Evolutionary conservation across 805 yeast species (phyloP), one percentile per base, ranked within the genome.

Genomic region (Ogataea thermomethanolica): DNA sequence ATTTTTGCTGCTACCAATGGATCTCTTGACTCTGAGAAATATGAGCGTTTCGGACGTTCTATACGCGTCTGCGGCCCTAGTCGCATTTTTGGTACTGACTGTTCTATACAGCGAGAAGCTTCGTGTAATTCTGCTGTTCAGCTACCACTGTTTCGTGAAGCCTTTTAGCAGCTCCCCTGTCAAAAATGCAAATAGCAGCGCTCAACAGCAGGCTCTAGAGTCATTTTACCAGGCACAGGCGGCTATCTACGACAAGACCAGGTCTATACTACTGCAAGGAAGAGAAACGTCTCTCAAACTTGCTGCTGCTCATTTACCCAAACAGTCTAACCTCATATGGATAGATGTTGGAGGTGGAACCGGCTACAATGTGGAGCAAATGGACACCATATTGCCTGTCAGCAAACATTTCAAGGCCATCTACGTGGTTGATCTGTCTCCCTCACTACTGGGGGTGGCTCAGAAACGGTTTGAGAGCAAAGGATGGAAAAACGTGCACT

Each of bases 291-390:
- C 86, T 41, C 66, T 84, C 40, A 69, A 69, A 37, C 58, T 83
- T 43, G 84, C 85, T 1, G 70, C 67, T 23, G 59, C 81, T 20
- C 89, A 84, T 58, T 61, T 81, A 26, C 47, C 56, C 25, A 67
- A 65, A 37, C 35, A 59, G 21, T 54, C 58, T 29, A 71, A 72
- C 36, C 62, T 81, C 32, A 78, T 81, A 32, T 83, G 90, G 90
- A 70, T 83, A 35, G 90, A 83, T 57, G 74, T 86, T 54, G 95
- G 95, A 36, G 95, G 95, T 24, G 95, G 95, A 17, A 85, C 95
- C 5, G 95, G 95, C 34, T 71, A 79, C 61, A 85, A 85, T 63
- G 81, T 85, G 53, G 93, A 85, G 61, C 71, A 73, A 52, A 85
- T 85, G 95, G 68, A 81, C 56, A 56, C 67, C 30, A 64, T 78